A percentile compares a stretch with the other conserved stretches of the same genome.
phyloP scores from a whole-genome alignment of 225 moss, liverwort and hornwort species.

The Physcomitrellopsis africana region DNA sequence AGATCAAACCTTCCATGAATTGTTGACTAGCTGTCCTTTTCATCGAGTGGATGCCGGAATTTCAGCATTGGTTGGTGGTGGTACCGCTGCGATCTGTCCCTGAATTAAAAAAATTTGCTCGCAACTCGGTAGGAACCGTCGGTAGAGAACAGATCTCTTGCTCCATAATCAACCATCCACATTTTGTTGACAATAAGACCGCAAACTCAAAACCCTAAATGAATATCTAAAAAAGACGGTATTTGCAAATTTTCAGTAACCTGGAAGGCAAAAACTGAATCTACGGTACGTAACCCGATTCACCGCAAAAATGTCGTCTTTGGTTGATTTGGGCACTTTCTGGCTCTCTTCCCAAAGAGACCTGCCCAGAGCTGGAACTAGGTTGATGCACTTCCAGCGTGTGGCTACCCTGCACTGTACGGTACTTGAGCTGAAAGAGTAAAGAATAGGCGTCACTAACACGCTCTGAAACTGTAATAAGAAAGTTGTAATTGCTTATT shows the following conservation, averaged over 20 bases:
- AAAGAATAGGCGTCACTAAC: not conserved
- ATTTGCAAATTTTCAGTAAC: not conserved
- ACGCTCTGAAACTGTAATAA: not conserved
- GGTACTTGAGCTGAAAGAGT: not conserved
- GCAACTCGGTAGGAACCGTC: too few species aligned
- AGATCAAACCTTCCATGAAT: too few species aligned
- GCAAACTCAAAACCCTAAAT: too few species aligned
- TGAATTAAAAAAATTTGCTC: too few species aligned
- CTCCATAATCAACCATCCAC: too few species aligned
- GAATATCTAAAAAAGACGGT: not conserved
- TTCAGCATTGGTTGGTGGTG: too few species aligned
- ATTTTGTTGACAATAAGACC: too few species aligned
- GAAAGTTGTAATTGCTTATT: slow-evolving; percentile 9
- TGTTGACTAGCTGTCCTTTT: too few species aligned
- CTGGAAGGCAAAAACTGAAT: not conserved
- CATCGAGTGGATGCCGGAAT: too few species aligned
- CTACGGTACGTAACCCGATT: not conserved
- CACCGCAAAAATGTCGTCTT: not conserved
- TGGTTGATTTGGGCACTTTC: not conserved
- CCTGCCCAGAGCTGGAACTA: not conserved
- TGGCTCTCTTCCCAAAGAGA: not conserved
- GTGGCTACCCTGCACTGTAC: not conserved
- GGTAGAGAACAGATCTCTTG: too few species aligned
- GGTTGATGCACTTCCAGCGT: not conserved
- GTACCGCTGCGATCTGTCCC: too few species aligned